phyloP scores from a whole-genome alignment of 768 basidiomycete genomes.

The Naganishia vaughanmartiniae region DNA sequence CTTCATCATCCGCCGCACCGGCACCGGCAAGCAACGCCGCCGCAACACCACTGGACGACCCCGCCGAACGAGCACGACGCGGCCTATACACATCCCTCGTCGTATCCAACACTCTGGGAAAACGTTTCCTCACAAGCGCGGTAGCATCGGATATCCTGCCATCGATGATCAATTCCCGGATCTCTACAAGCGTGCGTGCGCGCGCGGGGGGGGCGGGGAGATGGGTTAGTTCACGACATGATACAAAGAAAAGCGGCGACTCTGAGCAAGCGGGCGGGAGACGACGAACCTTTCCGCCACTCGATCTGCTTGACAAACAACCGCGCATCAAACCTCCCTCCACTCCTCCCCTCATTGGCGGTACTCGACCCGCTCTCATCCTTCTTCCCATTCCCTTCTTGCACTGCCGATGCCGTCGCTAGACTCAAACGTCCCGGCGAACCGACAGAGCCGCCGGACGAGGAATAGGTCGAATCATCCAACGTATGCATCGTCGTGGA shows the following conservation, averaged over 20 bases:
- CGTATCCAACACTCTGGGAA: conserved; percentile 64
- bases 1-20: conserved; percentile 31
- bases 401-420: background rate
- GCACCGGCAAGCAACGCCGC: conserved; percentile 26
- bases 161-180: conserved; percentile 64
- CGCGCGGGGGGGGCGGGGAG: no score
- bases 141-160: conserved; percentile 72
- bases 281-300: conserved; percentile 21
- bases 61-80: conserved; percentile 25
- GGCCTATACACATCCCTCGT: background rate
- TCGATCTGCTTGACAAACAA: conserved; percentile 27
- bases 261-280: no score
- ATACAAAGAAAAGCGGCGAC: background rate
- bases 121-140: conserved; percentile 64
- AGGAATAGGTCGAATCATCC: no score
- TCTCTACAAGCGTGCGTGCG: conserved; percentile 48
- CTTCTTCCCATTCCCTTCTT: background rate
- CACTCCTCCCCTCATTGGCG: background rate
- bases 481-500: background rate
- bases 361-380: background rate
- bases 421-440: background rate
- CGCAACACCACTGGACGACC: conserved; percentile 31
- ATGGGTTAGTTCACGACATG: background rate
- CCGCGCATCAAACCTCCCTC: conserved; percentile 2
- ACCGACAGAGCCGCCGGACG: no score